Conservation (phyloP, 78 protist species). For the Dictyostelium citrinum region DNA sequence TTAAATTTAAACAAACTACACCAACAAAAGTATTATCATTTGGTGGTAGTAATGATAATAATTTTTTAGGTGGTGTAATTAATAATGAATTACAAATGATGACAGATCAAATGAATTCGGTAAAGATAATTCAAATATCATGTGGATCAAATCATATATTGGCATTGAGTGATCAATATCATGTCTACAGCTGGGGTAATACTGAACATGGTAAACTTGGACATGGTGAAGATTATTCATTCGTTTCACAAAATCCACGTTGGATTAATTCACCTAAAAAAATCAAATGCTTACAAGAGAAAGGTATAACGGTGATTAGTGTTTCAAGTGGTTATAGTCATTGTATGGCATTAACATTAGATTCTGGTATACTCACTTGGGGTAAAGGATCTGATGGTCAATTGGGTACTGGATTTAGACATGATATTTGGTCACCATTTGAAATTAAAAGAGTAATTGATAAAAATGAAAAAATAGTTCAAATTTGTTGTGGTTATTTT, state of each 20-base stretch:
- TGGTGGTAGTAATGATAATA: neutral
- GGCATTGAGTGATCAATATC: neutral
- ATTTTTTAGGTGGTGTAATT: neutral
- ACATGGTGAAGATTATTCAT: neutral
- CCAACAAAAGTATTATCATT: neutral
- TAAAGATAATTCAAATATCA: neutral
- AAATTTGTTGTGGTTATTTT: slow-evolving; percentile 36
- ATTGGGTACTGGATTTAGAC: neutral
- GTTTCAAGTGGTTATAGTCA: slow-evolving; percentile 27
- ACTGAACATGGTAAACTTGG: slow-evolving; percentile 13
- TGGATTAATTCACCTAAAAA: neutral
- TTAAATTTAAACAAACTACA: neutral
- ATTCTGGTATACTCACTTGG: slow-evolving; percentile 5
- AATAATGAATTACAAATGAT: neutral
- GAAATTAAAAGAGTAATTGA: neutral
- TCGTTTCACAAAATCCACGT: neutral
- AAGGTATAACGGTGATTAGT: neutral
- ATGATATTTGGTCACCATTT: neutral
- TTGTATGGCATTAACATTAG: neutral
- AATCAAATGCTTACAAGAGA: neutral
- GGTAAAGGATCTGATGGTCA: slow-evolving; percentile 54
- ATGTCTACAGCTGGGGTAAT: slow-evolving; percentile 32
- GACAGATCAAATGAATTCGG: neutral
- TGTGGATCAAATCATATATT: slow-evolving; percentile 47
- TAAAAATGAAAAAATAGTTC: neutral